Conservation (phyloP, 1,284 basidiomycete genomes). For the Inonotus hispidus region DNA sequence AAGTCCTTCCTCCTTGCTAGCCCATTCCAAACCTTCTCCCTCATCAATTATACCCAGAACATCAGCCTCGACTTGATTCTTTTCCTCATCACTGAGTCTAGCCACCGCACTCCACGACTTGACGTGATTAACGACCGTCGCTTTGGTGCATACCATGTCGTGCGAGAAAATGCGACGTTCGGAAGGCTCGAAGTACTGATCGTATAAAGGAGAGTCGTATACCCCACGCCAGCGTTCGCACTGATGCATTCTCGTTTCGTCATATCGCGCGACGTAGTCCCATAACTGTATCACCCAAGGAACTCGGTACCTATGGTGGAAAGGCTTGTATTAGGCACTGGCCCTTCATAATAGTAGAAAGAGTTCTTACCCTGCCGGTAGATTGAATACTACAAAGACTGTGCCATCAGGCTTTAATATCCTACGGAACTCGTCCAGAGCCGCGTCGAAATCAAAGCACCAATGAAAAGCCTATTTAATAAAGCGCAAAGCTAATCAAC, state of each 20-base stretch:
- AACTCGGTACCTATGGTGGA: not conserved
- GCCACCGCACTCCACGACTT: constrained; percentile 71
- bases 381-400: constrained; percentile 67
- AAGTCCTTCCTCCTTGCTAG: constrained; percentile 40
- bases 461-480: constrained; percentile 67
- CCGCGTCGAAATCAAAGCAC: constrained; percentile 67
- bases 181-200: constrained; percentile 43
- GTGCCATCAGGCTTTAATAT: constrained; percentile 63
- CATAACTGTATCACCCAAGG: constrained; percentile 4
- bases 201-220: constrained; percentile 54
- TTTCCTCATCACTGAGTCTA: constrained; percentile 49
- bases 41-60: constrained; percentile 43
- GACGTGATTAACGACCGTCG: constrained; percentile 55
- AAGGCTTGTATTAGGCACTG: not conserved
- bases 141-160: constrained; percentile 35
- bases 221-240: constrained; percentile 59
- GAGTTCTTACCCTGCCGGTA: constrained; percentile 59
- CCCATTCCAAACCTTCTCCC: constrained; percentile 41
- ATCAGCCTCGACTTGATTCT: constrained; percentile 40
- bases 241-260: constrained; percentile 67
- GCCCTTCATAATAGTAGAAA: constrained; percentile 57
- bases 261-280: constrained; percentile 26
- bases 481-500: not conserved
- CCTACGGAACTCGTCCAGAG: constrained; percentile 61
- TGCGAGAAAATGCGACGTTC: constrained; percentile 51